Conservation (phyloP, 768 basidiomycete genomes). For the Gloeophyllum trabeum region DNA sequence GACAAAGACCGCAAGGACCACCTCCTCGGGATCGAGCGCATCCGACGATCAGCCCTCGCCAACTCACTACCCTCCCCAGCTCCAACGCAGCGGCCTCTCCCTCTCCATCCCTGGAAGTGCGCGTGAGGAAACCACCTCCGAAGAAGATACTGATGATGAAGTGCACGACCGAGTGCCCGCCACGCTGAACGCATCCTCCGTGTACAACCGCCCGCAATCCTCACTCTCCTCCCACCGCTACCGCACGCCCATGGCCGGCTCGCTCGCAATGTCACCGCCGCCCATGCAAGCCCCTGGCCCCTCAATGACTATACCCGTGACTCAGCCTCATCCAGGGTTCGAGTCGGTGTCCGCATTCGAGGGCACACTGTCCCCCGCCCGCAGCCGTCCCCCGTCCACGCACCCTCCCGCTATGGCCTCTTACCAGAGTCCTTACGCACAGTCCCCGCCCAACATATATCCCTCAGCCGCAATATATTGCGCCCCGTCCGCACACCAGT, state of each 20-base stretch:
- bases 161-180: constrained; percentile 31
- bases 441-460: constrained; percentile 1
- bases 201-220: constrained; percentile 47
- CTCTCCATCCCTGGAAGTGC: background rate
- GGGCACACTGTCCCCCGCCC: constrained; percentile 26
- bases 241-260: constrained; percentile 63
- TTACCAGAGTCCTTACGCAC: constrained; percentile 9
- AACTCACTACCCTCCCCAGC: constrained; percentile 6
- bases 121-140: constrained; percentile 11
- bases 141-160: constrained; percentile 36
- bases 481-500: background rate
- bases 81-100: too few relatives aligned
- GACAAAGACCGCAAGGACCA: constrained; percentile 41
- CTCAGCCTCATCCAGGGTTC: constrained; percentile 64
- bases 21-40: constrained; percentile 54
- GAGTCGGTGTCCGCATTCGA: constrained; percentile 68
- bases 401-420: constrained; percentile 2
- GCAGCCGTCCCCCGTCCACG: constrained; percentile 18
- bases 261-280: constrained; percentile 40
- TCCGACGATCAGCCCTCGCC: constrained; percentile 28
- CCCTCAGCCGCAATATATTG: background rate
- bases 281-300: constrained; percentile 12
- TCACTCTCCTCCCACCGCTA: constrained; percentile 70
- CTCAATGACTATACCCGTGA: constrained; percentile 32
- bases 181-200: background rate